These are phyloP conservation scores for Phytophthora pseudosyringae DNA, from an alignment of 352 stramenopile genomes.

Conservation along the genomic window DNA sequence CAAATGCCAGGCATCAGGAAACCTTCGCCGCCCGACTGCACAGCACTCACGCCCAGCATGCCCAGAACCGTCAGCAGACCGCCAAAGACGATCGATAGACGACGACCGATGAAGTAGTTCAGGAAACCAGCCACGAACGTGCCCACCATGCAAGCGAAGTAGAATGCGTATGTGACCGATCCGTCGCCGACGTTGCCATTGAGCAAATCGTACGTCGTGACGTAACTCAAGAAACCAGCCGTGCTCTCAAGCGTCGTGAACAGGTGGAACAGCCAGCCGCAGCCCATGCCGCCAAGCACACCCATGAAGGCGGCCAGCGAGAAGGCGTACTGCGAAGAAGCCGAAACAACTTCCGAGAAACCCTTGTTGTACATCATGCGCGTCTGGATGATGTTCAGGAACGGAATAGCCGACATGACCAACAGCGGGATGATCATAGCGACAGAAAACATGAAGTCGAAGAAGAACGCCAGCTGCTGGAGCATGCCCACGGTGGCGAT, in stretches of 20 bases:
- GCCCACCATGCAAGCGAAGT: constrained; percentile 57
- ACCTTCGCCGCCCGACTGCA: constrained; percentile 53
- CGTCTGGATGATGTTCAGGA: constrained; percentile 89
- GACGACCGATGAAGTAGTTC: constrained; percentile 79
- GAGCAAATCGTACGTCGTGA: constrained; percentile 77
- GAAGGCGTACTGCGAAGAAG: constrained; percentile 88
- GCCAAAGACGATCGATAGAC: constrained; percentile 74
- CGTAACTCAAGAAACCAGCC: constrained; percentile 80
- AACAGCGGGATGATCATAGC: constrained; percentile 80
- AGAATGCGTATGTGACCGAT: constrained; percentile 75
- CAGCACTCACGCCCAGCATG: constrained; percentile 72
- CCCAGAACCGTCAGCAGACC: constrained; percentile 72
- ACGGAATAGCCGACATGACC: constrained; percentile 83
- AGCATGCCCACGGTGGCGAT: constrained; percentile 75
- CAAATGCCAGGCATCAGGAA: constrained; percentile 74
- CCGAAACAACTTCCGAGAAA: constrained; percentile 86
- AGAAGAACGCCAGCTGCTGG: constrained; percentile 85
- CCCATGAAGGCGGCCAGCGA: constrained; percentile 84
- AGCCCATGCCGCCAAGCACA: constrained; percentile 67
- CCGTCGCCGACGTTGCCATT: constrained; percentile 66
- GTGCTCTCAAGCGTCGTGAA: constrained; percentile 79
- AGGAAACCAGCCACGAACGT: constrained; percentile 57
- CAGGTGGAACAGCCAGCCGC: constrained; percentile 82
- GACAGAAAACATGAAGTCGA: constrained; percentile 84
- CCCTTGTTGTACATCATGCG: constrained; percentile 93